Evolutionary conservation across 352 stramenopile genomes (phyloP), one percentile per base, ranked within the genome.

Genomic region (Phytophthora uliginosa): DNA sequence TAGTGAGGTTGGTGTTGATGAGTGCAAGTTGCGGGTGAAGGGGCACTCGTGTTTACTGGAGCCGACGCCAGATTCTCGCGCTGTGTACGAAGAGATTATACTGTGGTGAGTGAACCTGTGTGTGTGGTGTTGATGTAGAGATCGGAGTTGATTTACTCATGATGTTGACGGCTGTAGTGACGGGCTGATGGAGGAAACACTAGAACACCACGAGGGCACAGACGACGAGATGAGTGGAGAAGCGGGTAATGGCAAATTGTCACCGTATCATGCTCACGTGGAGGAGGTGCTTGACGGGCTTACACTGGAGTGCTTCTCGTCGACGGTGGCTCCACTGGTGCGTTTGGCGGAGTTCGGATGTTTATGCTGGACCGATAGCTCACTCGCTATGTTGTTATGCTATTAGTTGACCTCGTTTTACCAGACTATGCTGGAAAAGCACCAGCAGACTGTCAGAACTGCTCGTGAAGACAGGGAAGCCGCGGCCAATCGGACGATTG

Each of bases 181-280:
- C 47, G 83, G 83, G 1, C 9, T 66, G 24, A 86, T 89, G 73
- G 83, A 89, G 42, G 81, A 89, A 66, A 66, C 65, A 6, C 2
- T 89, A 13, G 67, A 69, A 18, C 55, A 81, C 3, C 54, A 91
- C 26, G 55, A 62, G 12, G 15, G 51, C 20, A 40, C 34, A 8
- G 61, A 76, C 9, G 53, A 58, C 38, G 55, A 60, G 15, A 55
- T 68, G 12, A 17, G 55, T 18, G 18, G 22, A 18, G 20, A 65
- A 45, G n/a, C 42, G 8, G 54, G 40, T 3, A 1, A 20, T 55
- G 52, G 57, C 6, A 66, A 42, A 9, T 8, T 68, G 0, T 79
- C 74, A 4, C 77, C 81, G 9, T 63, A 69, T 26, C 48, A 65
- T 18, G 57, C 66, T 38, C 62, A 53, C 45, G 59, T 74, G n/a